Base-by-base conservation (phyloP, 1,139 yeast species). In the Diutina sp. region DNA sequence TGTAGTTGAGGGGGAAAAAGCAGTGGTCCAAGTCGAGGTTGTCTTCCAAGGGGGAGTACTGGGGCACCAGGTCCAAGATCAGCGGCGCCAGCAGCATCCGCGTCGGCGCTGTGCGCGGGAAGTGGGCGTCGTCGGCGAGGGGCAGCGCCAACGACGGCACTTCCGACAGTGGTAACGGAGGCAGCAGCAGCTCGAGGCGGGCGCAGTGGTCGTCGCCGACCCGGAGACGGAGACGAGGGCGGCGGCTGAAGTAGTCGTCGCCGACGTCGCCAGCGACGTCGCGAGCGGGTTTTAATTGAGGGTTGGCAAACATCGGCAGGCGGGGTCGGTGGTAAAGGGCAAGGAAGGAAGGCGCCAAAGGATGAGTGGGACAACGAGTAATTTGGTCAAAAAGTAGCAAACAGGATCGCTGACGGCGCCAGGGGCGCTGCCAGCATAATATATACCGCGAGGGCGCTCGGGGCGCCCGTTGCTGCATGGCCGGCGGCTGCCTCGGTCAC, bases 1-100 rank as follows among this genome's bases (percentile, higher is more conserved):
- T 58, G 54, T 60, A 59, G 59, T 69, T 69, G 16, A 75, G 64
- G 30, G 55, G 56, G 41, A 57, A 29, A 2, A 30, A 32, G 25
- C 46, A 51, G 45, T 58, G 56, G 48, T 30, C 46, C 25, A 83
- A 66, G 28, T 50, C 44, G 44, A 50, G 30, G 18, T 16, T n/a
- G 11, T 30, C 53, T 12, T 50, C 53, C 14, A 50, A 6, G 6
- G 53, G 53, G 45, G 18, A 28, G 14, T 30, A 30, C 21, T 14
- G 28, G 18, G 35, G 35, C 21, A n/a, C 18, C 30, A 21, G 6
- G 21, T 47, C 51, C 38, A 47, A 29, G 32, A 47, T 47, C 51
- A 47, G 51, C 21, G 51, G 51, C 21, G 35, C 38, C 38, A 28
- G 51, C 51, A 29, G 38, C 35, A 47, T 11, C 18, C 51, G 51